Evolutionary conservation across 2,329 filamentous ascomycete genomes (phyloP), one percentile per base, ranked within the genome.

Genomic region (Lasiodiplodia citricola): DNA sequence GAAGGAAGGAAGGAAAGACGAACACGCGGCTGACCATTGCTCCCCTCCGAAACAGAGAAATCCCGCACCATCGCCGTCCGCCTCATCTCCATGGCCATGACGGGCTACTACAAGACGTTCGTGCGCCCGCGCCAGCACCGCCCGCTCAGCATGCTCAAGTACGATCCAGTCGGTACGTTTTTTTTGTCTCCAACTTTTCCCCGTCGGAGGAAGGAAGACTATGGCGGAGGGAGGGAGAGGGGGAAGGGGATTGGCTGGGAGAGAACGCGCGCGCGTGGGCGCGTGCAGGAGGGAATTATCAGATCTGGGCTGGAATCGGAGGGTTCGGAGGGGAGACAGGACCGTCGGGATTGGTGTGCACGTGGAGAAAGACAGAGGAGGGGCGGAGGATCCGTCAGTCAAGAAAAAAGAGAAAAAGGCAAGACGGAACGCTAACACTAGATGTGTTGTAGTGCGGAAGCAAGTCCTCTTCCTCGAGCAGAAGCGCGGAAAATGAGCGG

Each of bases 71-170:
- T 99, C 79, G 88, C 92, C 79, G 95, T 97, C 80, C 94, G 96
- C 80, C 91, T 99, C 74, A 86, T 99, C 80, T 97, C 94, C 72
- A 99, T 99, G 96, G 96, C 96, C 80, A 91, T 97, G 91, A 99
- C 96, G 31, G 96, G 96, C 77, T 99, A 94, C 87, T 99, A 95
- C 87, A 94, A 95, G 82, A 96, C 93, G 66, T 90, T 97, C 81
- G 87, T 91, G 74, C 90, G 96, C 69, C 94, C 94, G 14, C 91
- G 96, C 74, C 87, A 88, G 37, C 87, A 94, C 71, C 86, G 91
- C 55, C 94, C 96, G 68, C 88, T 99, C 83, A 96, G 94, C 84
- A 96, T 99, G 93, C 85, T 99, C 75, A 99, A 99, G 86, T 99
- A 99, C 83, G 96, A 99, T 79, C 96, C 96, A 52, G 94, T 99